A percentile compares a stretch with the other conserved stretches of the same genome.
These are phyloP conservation scores for Hyaloscypha finlandica DNA, from an alignment of 495 filamentous ascomycete genomes.

Conservation along the genomic window DNA sequence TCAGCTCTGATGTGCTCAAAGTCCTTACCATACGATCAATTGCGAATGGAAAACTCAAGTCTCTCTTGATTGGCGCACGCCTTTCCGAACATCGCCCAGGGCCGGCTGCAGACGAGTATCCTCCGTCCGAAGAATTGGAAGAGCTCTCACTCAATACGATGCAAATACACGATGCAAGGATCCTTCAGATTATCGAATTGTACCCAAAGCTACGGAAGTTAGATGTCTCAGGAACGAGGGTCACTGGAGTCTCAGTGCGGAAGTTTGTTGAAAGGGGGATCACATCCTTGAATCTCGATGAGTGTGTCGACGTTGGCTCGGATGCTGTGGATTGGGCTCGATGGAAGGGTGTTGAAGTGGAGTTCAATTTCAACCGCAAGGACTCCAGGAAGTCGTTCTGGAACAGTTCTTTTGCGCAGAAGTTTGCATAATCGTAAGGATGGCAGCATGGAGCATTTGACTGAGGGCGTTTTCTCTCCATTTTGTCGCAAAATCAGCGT, in stretches of 20 bases:
- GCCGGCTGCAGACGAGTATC: constrained; percentile 18
- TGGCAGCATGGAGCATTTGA: background rate
- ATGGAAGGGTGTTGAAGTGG: constrained; percentile 26
- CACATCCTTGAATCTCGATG: constrained; percentile 20
- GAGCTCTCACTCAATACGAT: constrained; percentile 20
- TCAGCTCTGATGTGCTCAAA: constrained; percentile 10
- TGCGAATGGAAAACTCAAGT: constrained; percentile 20
- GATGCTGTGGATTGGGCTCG: constrained; percentile 33
- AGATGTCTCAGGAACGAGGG: constrained; percentile 25
- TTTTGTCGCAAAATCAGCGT: background rate
- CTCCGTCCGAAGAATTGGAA: constrained; percentile 19
- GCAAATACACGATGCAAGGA: constrained; percentile 12
- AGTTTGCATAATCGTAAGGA: background rate
- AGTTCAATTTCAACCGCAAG: constrained; percentile 11
- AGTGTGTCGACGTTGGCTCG: constrained; percentile 19
- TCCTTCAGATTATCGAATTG: constrained; percentile 15
- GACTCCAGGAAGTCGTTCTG: constrained; percentile 3
- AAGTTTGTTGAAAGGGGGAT: constrained; percentile 25
- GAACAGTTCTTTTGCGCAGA: constrained; percentile 7
- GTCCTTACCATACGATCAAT: constrained; percentile 18
- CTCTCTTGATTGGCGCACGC: constrained; percentile 21
- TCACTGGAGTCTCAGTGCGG: constrained; percentile 30
- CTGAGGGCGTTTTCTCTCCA: background rate
- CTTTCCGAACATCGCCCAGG: background rate
- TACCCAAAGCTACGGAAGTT: constrained; percentile 29